These are phyloP conservation scores for Rubia yunnanensis DNA, from an alignment of 257 asterid genomes.

Conservation along the genomic window DNA sequence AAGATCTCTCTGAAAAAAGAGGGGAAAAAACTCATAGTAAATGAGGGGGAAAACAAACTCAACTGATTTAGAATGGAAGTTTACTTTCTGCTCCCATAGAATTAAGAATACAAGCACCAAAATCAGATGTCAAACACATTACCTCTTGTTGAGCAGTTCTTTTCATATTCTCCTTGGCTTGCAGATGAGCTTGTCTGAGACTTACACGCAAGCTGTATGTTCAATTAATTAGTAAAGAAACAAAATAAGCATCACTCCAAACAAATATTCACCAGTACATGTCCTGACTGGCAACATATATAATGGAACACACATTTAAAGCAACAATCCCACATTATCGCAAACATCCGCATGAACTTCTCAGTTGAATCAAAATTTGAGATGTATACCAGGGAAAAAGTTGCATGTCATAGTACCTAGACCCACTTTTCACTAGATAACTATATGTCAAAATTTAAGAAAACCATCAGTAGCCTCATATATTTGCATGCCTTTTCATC, in stretches of 20 bases:
- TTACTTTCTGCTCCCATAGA: not conserved
- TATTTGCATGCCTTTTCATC: not conserved
- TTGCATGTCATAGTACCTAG: not conserved
- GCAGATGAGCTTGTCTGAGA: conserved; percentile 75
- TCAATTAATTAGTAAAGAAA: conserved; percentile 6
- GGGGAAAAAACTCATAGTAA: conserved; percentile 14
- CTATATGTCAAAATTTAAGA: not conserved
- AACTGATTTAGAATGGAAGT: not conserved
- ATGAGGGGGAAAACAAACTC: conserved; percentile 10
- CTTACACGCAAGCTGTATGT: conserved; percentile 49
- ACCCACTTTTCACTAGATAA: not conserved
- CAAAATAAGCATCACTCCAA: not conserved
- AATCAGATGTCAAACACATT: conserved; percentile 7
- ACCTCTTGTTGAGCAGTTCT: conserved; percentile 87
- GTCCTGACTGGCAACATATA: not conserved
- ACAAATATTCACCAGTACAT: not conserved
- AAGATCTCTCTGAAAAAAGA: conserved; percentile 60
- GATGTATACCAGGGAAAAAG: not conserved
- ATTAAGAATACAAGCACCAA: not conserved
- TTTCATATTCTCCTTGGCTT: conserved; percentile 80
- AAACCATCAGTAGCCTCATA: not conserved
- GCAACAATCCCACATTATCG: not conserved
- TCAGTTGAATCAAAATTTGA: not conserved
- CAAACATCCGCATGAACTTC: not conserved
- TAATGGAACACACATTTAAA: not conserved